Conservation (phyloP, 495 filamentous ascomycete genomes). For the Glarea lozoyensis region DNA sequence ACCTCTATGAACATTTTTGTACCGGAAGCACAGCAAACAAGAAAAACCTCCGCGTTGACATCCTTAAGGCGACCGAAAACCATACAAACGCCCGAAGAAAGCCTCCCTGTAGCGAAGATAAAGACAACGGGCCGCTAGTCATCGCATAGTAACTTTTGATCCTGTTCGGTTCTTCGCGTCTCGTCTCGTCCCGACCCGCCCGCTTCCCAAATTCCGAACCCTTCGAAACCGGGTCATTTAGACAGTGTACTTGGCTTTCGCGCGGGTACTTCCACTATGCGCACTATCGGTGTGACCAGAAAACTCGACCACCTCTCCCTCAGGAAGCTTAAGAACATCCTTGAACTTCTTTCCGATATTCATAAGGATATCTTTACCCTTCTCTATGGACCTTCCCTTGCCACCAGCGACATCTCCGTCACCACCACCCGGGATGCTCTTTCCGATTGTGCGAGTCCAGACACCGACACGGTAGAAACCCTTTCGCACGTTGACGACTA, state of each 20-base stretch:
- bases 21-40: too few relatives aligned
- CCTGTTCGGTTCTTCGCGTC: too few relatives aligned
- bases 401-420: conserved; percentile 57
- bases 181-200: too few relatives aligned
- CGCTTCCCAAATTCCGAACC: too few relatives aligned
- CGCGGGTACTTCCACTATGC: conserved; percentile 83
- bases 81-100: too few relatives aligned
- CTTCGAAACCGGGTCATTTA: too few relatives aligned
- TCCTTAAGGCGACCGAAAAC: too few relatives aligned
- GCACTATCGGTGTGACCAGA: conserved; percentile 93
- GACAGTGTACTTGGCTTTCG: conserved; percentile 86
- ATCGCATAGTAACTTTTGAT: too few relatives aligned
- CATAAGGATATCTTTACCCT: conserved; percentile 74
- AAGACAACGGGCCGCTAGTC: too few relatives aligned
- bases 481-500: conserved; percentile 97
- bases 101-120: too few relatives aligned
- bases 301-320: conserved; percentile 78
- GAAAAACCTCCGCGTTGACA: too few relatives aligned
- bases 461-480: conserved; percentile 91
- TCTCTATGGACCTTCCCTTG: conserved; percentile 62
- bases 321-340: conserved; percentile 68
- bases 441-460: conserved; percentile 89
- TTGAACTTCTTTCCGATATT: conserved; percentile 85
- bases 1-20: too few relatives aligned
- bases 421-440: conserved; percentile 65